Percentiles rank a stretch among this genome's conserved stretches.
Evolutionary conservation across 176 grass and related monocot species (phyloP).

Genomic region (Musa itinerans): DNA sequence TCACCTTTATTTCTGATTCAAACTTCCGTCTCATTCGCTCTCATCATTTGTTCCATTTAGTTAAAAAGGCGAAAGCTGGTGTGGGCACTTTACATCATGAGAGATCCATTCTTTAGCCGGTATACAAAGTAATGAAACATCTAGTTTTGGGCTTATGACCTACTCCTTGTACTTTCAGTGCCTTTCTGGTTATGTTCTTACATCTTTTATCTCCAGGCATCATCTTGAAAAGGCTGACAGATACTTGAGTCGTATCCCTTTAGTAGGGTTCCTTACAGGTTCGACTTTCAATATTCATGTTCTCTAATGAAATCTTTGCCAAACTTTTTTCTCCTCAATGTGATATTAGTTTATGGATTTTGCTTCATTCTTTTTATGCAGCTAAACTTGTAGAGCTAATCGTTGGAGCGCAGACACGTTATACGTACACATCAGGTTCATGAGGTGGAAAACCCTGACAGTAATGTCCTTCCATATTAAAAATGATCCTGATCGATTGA

Average conservation of each 20-base stretch:
- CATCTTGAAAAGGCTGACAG: slow-evolving; percentile 74
- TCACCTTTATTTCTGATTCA: background rate
- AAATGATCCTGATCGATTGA: background rate
- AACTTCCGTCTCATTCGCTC: slow-evolving; percentile 15
- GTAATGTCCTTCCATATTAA: background rate
- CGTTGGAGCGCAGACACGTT: slow-evolving; percentile 75
- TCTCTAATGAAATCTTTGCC: background rate
- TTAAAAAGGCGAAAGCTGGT: slow-evolving; percentile 86
- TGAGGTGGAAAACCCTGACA: slow-evolving; percentile 21
- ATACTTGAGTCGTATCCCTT: slow-evolving; percentile 48
- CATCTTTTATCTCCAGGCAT: slow-evolving; percentile 37
- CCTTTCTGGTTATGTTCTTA: slow-evolving; percentile 6
- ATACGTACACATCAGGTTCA: slow-evolving; percentile 90
- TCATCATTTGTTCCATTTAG: slow-evolving; percentile 30
- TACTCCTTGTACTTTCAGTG: background rate
- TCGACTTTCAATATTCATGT: background rate
- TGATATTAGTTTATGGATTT: background rate
- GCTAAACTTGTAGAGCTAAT: slow-evolving; percentile 83
- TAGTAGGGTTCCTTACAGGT: slow-evolving; percentile 78
- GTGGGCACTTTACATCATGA: slow-evolving; percentile 85
- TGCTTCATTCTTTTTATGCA: slow-evolving; percentile 20
- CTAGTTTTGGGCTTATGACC: background rate
- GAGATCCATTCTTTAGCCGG: slow-evolving; percentile 83
- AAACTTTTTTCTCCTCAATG: background rate
- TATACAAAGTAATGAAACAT: slow-evolving; percentile 48